phyloP scores from a whole-genome alignment of 2,329 filamentous ascomycete genomes.

The Botrytis paeoniae region DNA sequence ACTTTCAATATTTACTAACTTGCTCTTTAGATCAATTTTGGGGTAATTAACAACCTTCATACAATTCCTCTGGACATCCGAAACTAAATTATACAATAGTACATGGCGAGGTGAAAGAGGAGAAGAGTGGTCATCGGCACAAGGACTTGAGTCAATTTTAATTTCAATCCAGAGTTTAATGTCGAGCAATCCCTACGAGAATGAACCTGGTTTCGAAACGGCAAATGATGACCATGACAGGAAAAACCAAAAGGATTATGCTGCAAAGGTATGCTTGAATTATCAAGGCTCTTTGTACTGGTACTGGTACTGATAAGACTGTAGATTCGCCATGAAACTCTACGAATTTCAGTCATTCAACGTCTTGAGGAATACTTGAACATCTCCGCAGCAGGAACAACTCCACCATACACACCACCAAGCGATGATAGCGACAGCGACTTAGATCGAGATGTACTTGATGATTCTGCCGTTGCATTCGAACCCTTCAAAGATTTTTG shows the following conservation, averaged over 20 bases:
- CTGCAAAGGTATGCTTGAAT: constrained; percentile 63
- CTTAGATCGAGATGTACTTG: constrained; percentile 27
- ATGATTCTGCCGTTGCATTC: constrained; percentile 58
- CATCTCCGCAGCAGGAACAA: constrained; percentile 52
- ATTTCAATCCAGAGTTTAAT: constrained; percentile 96
- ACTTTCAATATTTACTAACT: constrained; percentile 25
- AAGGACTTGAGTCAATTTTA: constrained; percentile 89
- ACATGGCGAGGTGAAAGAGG: constrained; percentile 90
- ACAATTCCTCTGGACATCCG: neutral
- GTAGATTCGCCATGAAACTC: constrained; percentile 85
- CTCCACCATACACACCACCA: constrained; percentile 35
- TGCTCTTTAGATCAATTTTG: constrained; percentile 71
- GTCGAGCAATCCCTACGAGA: constrained; percentile 90
- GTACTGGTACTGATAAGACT: constrained; percentile 6
- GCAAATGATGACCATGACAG: constrained; percentile 66
- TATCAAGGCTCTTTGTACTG: neutral
- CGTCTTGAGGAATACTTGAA: constrained; percentile 76
- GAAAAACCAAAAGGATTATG: constrained; percentile 70
- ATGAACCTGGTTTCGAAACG: constrained; percentile 90
- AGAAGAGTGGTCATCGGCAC: constrained; percentile 95
- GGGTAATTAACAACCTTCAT: constrained; percentile 53
- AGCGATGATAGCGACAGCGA: constrained; percentile 43
- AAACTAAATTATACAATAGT: constrained; percentile 45
- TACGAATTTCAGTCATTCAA: constrained; percentile 82
- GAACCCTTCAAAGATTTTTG: constrained; percentile 87